Percentiles rank a stretch among this genome's conserved stretches.
Evolutionary conservation across 2,329 filamentous ascomycete genomes (phyloP).

Genomic region (Aspergillus brunneoviolaceus): DNA sequence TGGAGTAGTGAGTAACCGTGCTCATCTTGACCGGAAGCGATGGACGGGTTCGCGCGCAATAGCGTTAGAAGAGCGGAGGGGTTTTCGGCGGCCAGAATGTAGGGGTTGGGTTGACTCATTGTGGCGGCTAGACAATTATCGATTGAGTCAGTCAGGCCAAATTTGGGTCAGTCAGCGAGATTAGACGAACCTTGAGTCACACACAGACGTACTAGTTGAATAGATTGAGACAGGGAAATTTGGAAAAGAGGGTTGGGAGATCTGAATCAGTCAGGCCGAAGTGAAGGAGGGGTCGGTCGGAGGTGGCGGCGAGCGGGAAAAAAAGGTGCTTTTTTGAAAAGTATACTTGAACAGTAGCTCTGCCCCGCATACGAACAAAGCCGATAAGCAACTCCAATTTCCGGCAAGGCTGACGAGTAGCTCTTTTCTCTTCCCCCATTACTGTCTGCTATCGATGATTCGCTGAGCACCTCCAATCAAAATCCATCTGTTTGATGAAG

Average conservation of each 20-base stretch:
- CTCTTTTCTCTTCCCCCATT: background rate
- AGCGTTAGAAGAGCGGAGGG: conserved; percentile 70
- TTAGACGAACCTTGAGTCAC: conserved; percentile 3
- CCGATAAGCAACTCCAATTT: conserved; percentile 7
- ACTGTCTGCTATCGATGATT: background rate
- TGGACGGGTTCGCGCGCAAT: conserved; percentile 69
- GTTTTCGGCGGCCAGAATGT: conserved; percentile 79
- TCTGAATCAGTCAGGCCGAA: background rate
- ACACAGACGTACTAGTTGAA: background rate
- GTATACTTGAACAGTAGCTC: background rate
- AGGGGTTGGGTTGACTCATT: conserved; percentile 58
- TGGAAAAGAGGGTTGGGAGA: background rate
- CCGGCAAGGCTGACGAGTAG: background rate
- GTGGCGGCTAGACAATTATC: conserved; percentile 6
- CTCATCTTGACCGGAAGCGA: conserved; percentile 78
- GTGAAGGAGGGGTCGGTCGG: background rate
- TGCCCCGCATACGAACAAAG: conserved; percentile 14
- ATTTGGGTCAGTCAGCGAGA: background rate
- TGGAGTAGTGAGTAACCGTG: conserved; percentile 94
- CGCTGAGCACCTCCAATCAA: background rate
- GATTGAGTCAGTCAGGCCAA: conserved; percentile 12
- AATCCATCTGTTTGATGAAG: background rate
- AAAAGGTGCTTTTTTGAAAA: background rate
- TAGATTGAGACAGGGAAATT: background rate
- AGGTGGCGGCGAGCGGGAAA: conserved; percentile 13